Percentiles rank a stretch among this genome's conserved stretches.
Evolutionary conservation across 2,329 filamentous ascomycete genomes (phyloP).

Genomic region (Paecilomyces variotii): DNA sequence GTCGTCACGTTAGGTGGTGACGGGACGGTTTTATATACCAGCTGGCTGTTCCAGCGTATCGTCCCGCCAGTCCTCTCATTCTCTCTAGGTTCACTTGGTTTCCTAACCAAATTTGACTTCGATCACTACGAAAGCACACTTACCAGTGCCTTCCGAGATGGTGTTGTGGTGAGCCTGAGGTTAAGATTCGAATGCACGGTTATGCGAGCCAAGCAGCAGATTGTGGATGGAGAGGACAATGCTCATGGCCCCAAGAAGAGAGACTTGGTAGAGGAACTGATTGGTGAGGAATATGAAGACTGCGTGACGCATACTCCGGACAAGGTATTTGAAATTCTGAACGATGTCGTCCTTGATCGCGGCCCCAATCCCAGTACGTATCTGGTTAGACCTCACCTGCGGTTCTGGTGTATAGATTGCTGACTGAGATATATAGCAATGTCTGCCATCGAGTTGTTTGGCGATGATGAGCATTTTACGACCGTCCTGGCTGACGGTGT

Average conservation of each 20-base stretch:
- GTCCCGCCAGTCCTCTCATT: conserved; percentile 92
- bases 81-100: conserved; percentile 82
- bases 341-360: conserved; percentile 92
- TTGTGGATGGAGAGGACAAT: conserved; percentile 9
- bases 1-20: conserved; percentile 87
- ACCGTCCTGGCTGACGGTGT: conserved; percentile 88
- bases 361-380: conserved; percentile 84
- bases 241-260: conserved; percentile 29
- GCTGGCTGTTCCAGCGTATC: conserved; percentile 92
- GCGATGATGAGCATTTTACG: conserved; percentile 91
- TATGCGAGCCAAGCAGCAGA: conserved; percentile 56
- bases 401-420: conserved; percentile 1
- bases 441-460: conserved; percentile 86
- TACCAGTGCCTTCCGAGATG: conserved; percentile 64
- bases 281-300: conserved; percentile 77
- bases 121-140: conserved; percentile 63
- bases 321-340: conserved; percentile 80
- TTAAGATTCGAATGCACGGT: conserved; percentile 88
- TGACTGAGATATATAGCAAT: conserved; percentile 52
- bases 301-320: conserved; percentile 79
- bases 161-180: conserved; percentile 79
- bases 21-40: conserved; percentile 93
- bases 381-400: not conserved
- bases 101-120: conserved; percentile 95
- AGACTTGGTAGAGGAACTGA: conserved; percentile 81